Evolutionary conservation across 169 alveolate genomes (phyloP).

Genomic region (Plasmodium yoelii): DNA sequence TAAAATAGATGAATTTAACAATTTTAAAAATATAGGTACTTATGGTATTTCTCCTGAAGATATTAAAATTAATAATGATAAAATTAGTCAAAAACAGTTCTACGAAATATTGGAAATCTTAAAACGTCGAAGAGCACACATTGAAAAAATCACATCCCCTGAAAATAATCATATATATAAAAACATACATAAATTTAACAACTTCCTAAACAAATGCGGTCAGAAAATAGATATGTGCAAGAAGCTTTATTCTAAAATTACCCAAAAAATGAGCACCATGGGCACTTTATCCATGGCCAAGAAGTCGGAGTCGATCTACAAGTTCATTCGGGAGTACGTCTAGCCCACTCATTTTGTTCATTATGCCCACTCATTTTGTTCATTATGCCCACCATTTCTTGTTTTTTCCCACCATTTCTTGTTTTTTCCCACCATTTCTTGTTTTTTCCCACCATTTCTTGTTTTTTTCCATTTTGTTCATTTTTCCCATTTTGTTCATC

Average conservation of each 20-base stretch:
- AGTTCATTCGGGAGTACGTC: slow-evolving; percentile 68
- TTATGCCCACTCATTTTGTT: too few relatives aligned
- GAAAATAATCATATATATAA: slow-evolving; percentile 52
- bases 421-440: too few relatives aligned
- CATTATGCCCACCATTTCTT: too few relatives aligned
- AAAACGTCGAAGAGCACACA: slow-evolving; percentile 15
- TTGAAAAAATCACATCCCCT: slow-evolving; percentile 22
- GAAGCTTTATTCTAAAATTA: slow-evolving; percentile 16
- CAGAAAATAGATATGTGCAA: slow-evolving; percentile 6
- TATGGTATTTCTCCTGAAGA: slow-evolving; percentile 30
- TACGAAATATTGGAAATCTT: slow-evolving; percentile 7
- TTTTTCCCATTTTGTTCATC: not conserved
- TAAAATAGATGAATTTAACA: slow-evolving; percentile 24
- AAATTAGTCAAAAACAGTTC: slow-evolving; percentile 2
- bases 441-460: not conserved
- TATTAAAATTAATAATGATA: slow-evolving; percentile 7
- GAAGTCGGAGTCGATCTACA: slow-evolving; percentile 59
- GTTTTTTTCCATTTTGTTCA: not conserved
- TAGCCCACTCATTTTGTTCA: too few relatives aligned
- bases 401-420: too few relatives aligned
- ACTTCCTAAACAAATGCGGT: slow-evolving; percentile 18
- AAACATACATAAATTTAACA: slow-evolving; percentile 46
- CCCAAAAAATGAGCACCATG: not conserved
- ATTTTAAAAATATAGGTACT: slow-evolving; percentile 12
- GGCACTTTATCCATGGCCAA: slow-evolving; percentile 24